Conservation (phyloP, 2,329 filamentous ascomycete species). For the Ustilaginoidea virens region DNA sequence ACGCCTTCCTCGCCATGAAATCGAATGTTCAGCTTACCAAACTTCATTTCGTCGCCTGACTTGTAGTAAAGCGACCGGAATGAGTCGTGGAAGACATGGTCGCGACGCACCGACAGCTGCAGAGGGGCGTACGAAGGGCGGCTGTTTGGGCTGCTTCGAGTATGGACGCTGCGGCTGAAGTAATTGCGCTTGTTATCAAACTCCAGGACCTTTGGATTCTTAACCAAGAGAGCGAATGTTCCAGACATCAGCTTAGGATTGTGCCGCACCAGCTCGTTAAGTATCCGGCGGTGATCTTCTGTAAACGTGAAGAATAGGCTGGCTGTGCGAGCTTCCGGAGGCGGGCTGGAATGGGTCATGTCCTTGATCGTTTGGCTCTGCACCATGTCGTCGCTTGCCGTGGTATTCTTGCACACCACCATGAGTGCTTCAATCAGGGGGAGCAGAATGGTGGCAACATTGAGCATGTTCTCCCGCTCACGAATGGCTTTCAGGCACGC, state of each 20-base stretch:
- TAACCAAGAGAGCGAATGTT: conserved; percentile 87
- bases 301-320: conserved; percentile 94
- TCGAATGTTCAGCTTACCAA: conserved; percentile 92
- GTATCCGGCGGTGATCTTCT: conserved; percentile 90
- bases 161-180: conserved; percentile 86
- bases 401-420: conserved; percentile 98
- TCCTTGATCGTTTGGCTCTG: conserved; percentile 43
- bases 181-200: conserved; percentile 99
- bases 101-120: conserved; percentile 78
- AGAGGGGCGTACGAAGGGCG: conserved; percentile 58
- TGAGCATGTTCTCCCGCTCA: conserved; percentile 87
- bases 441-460: conserved; percentile 87
- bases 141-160: conserved; percentile 46
- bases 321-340: conserved; percentile 68
- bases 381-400: conserved; percentile 51
- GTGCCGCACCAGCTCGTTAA: conserved; percentile 93
- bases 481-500: conserved; percentile 78
- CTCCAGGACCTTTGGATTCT: conserved; percentile 96
- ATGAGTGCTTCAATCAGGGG: conserved; percentile 93
- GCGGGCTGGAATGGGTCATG: conserved; percentile 55
- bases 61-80: conserved; percentile 99
- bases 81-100: conserved; percentile 94
- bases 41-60: conserved; percentile 92
- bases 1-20: conserved; percentile 97
- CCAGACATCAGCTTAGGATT: conserved; percentile 98